Evolutionary conservation across 176 grass and related monocot species (phyloP).

Genomic region (Ensete ventricosum): DNA sequence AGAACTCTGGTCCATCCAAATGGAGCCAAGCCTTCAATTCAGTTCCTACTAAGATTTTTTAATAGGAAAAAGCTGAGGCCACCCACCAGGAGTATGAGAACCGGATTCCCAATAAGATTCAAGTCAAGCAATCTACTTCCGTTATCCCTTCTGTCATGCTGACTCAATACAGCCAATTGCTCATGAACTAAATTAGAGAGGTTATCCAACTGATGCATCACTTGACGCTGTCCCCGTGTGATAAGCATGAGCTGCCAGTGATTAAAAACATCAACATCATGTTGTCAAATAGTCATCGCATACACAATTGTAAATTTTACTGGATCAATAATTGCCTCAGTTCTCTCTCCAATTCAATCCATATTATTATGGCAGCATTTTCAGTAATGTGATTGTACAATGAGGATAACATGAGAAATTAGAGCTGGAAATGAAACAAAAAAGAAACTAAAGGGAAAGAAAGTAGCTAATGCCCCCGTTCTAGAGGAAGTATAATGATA

Average conservation of each 20-base stretch:
- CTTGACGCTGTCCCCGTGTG: constrained; percentile 71
- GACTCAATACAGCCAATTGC: constrained; percentile 31
- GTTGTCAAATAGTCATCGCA: not conserved
- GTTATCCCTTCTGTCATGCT: not conserved
- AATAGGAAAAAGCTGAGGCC: not conserved
- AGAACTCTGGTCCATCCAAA: not conserved
- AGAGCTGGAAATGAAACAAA: no score
- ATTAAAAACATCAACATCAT: not conserved
- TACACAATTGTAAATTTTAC: not conserved
- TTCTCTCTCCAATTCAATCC: not conserved
- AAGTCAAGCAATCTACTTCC: not conserved
- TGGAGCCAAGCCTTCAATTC: not conserved
- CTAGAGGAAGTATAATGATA: no score
- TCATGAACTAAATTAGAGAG: constrained; percentile 68
- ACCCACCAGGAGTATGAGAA: not conserved
- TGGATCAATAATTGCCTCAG: not conserved
- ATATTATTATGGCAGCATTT: no score
- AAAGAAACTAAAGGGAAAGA: no score
- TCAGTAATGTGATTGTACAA: no score
- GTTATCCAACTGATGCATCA: constrained; percentile 76
- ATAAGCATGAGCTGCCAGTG: constrained; percentile 49
- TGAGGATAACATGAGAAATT: no score
- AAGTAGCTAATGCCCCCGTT: no score
- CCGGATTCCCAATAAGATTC: not conserved
- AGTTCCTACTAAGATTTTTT: not conserved